Base-by-base conservation (phyloP, 106 monocot genomes). In the Dactylorhiza incarnata region DNA sequence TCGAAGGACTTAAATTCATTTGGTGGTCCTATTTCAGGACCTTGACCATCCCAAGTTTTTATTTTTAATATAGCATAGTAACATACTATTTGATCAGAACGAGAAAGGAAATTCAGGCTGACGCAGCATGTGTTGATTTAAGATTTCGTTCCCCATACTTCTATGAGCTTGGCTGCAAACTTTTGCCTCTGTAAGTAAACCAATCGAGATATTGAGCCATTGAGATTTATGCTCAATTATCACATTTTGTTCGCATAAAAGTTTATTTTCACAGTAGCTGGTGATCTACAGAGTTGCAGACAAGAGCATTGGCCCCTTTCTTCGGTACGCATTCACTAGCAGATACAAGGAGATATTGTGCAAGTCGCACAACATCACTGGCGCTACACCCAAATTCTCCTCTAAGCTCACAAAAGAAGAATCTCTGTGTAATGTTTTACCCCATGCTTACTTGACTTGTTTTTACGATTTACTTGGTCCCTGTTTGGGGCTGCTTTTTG, bases 131-230 rank as follows among this genome's bases (percentile, higher is more conserved):
- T 77, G 91, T 97, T 44, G 89, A 97, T 83, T 76, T 97, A 79
- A 90, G 79, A 67, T 83, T 72, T 46, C 85, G 87, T 24, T 87
- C 83, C 77, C 87, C 96, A 0, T 93, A 91, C 84, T 97, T 97
- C 73, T 97, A 93, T 83, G 91, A 91, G 49, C 70, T 97, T 51
- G 97, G 97, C 50, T 94, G 94, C 91, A 97, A 91, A 79, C 79
- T 91, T 56, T 79, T 75, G 75, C 96, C 96, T 47, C 45, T 94
- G 90, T 90, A 48, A 85, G 88, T 85, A 17, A 25, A 46, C 45
- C 45, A 17, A 45, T 46, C 69, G 1, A 69, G 7, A 45, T 17
- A 46, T 69, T 46, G 16, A 44, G 17, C 45, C 45, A 45, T 22
- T 24, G 14, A 20, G n/a, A 5, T 46, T 44, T 46, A 7, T 46